A percentile compares a stretch with the other conserved stretches of the same genome.
These are phyloP conservation scores for Botryotinia narcissicola DNA, from an alignment of 2,329 filamentous ascomycete genomes.

Conservation along the genomic window DNA sequence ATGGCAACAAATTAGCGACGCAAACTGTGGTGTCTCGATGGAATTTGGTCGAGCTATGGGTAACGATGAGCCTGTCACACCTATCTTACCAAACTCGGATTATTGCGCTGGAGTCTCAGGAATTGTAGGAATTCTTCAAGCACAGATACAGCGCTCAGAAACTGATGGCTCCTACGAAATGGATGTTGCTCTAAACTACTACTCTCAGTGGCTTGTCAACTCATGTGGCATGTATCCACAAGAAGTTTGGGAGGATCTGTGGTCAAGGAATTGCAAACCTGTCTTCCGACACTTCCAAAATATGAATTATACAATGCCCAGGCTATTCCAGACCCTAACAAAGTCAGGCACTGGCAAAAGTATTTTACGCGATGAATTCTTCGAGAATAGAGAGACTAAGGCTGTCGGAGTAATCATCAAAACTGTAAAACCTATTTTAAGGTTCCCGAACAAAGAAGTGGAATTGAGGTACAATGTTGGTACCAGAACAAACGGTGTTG, in stretches of 20 bases:
- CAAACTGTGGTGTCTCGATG: conserved; percentile 45
- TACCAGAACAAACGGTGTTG: not conserved
- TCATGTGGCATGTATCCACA: conserved; percentile 31
- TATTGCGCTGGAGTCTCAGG: conserved; percentile 47
- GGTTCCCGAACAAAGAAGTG: not conserved
- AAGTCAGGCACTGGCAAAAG: not conserved
- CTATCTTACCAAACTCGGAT: conserved; percentile 46
- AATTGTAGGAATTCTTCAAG: conserved; percentile 43
- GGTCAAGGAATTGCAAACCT: not conserved
- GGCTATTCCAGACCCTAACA: not conserved
- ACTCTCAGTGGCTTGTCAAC: conserved; percentile 44
- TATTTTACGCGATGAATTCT: not conserved
- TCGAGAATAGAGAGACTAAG: not conserved
- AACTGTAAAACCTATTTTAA: not conserved
- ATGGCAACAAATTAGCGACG: conserved; percentile 49
- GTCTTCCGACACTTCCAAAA: not conserved
- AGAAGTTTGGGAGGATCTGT: not conserved
- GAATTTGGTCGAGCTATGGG: conserved; percentile 49
- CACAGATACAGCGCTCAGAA: conserved; percentile 42
- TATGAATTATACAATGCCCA: not conserved
- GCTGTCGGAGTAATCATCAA: not conserved
- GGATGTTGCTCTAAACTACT: conserved; percentile 45
- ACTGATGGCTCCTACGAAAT: conserved; percentile 44
- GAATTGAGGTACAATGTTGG: not conserved
- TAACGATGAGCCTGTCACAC: conserved; percentile 45